Evolutionary conservation across 2,329 filamentous ascomycete species (phyloP).

Genomic region (Fusarium pilosicola): DNA sequence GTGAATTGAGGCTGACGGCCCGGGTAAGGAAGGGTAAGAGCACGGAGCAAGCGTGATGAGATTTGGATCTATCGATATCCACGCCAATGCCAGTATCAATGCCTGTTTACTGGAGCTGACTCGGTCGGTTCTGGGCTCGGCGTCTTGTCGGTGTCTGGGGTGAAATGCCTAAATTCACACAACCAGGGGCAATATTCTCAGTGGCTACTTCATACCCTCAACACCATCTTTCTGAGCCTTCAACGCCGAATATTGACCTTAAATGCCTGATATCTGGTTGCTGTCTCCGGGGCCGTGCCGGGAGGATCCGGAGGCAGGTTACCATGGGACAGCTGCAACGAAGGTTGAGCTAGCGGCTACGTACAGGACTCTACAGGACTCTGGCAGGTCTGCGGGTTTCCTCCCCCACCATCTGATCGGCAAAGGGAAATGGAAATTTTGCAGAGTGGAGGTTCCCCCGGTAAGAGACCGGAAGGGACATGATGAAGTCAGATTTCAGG

Average conservation of each 20-base stretch:
- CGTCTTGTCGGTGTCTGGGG: slow-evolving; percentile 33
- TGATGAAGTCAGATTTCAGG: slow-evolving; percentile 4
- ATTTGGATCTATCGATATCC: slow-evolving; percentile 29
- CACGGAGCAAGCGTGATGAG: slow-evolving; percentile 23
- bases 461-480: slow-evolving; percentile 9
- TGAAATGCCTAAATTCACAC: slow-evolving; percentile 19
- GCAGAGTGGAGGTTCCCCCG: slow-evolving; percentile 25
- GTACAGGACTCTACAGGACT: background rate
- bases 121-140: slow-evolving; percentile 13
- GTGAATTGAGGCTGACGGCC: slow-evolving; percentile 17
- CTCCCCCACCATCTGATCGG: slow-evolving; percentile 38
- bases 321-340: slow-evolving; percentile 20
- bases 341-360: slow-evolving; percentile 22
- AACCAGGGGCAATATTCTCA: background rate
- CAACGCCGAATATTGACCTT: background rate
- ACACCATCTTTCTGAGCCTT: background rate
- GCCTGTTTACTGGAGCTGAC: slow-evolving; percentile 14
- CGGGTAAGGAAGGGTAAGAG: slow-evolving; percentile 5
- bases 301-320: slow-evolving; percentile 41
- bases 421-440: slow-evolving; percentile 24
- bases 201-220: background rate
- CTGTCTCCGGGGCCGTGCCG: slow-evolving; percentile 21
- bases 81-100: background rate
- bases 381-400: slow-evolving; percentile 12
- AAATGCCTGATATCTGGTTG: slow-evolving; percentile 25